Conservation (phyloP, 176 grass and related monocot species). For the Lolium rigidum region DNA sequence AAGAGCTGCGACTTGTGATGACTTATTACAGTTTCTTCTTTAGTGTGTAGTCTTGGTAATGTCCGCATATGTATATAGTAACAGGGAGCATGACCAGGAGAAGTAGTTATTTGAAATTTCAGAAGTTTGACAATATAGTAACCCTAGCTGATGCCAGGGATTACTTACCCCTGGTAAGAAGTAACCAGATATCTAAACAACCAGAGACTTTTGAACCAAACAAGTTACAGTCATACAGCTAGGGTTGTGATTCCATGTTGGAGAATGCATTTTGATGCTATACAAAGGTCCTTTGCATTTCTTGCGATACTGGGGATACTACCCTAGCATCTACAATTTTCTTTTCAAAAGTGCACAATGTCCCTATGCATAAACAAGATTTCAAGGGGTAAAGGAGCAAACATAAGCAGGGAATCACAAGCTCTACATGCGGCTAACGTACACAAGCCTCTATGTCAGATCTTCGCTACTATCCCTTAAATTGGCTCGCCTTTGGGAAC, state of each 20-base stretch:
- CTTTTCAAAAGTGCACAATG: background rate
- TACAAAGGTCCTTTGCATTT: background rate
- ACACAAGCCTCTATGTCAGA: background rate
- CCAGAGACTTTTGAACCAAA: background rate
- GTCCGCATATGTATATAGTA: background rate
- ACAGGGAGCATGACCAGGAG: too few species aligned
- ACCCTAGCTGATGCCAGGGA: background rate
- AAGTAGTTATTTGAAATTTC: too few species aligned
- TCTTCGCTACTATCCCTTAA: background rate
- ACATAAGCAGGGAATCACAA: background rate
- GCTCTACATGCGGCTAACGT: background rate
- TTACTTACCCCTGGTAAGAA: background rate
- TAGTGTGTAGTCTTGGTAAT: background rate
- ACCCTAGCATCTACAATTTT: background rate
- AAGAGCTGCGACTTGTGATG: background rate
- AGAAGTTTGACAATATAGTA: too few species aligned
- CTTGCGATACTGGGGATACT: background rate
- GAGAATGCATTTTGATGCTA: background rate
- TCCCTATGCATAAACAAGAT: background rate
- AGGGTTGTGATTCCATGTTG: too few species aligned
- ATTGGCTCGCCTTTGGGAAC: constrained; percentile 68
- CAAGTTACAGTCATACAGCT: background rate
- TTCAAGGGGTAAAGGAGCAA: background rate
- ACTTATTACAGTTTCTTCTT: background rate
- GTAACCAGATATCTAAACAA: background rate